These are phyloP conservation scores for Xylariaceae sp. DNA, from an alignment of 2,329 filamentous ascomycete species.

Conservation along the genomic window DNA sequence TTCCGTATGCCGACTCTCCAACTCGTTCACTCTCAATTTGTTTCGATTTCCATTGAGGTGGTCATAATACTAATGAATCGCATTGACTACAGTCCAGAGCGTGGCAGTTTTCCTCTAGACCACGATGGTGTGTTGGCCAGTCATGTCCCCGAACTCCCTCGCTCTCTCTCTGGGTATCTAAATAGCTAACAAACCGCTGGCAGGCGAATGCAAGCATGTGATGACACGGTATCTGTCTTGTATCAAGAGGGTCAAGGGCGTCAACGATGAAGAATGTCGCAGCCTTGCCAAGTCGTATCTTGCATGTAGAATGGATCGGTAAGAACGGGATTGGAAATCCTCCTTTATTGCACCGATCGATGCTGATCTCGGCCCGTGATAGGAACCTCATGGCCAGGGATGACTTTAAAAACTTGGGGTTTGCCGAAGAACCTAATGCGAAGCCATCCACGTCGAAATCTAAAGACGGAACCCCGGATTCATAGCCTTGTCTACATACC, in stretches of 20 bases:
- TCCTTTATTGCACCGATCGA: neutral
- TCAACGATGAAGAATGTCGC: conserved; percentile 83
- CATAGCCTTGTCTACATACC: conserved; percentile 10
- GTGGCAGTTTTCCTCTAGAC: conserved; percentile 93
- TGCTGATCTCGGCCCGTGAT: neutral
- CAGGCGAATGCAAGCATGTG: conserved; percentile 87
- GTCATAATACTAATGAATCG: conserved; percentile 2
- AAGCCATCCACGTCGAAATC: conserved; percentile 20
- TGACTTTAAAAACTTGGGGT: conserved; percentile 90
- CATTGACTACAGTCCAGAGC: conserved; percentile 61
- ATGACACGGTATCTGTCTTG: conserved; percentile 83
- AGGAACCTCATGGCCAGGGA: conserved; percentile 96
- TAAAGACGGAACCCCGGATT: conserved; percentile 30
- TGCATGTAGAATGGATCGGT: conserved; percentile 91
- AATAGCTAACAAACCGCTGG: neutral
- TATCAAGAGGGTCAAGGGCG: conserved; percentile 74
- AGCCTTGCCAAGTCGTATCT: conserved; percentile 83
- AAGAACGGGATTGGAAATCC: conserved; percentile 32
- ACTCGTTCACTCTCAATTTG: neutral
- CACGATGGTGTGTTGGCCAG: conserved; percentile 61
- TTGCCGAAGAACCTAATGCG: conserved; percentile 40
- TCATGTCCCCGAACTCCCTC: neutral
- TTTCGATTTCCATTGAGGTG: neutral
- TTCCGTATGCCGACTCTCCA: conserved; percentile 23
- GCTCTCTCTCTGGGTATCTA: no score